These are phyloP conservation scores for Kwoniella sp. DNA, from an alignment of 768 basidiomycete species.

Conservation along the genomic window DNA sequence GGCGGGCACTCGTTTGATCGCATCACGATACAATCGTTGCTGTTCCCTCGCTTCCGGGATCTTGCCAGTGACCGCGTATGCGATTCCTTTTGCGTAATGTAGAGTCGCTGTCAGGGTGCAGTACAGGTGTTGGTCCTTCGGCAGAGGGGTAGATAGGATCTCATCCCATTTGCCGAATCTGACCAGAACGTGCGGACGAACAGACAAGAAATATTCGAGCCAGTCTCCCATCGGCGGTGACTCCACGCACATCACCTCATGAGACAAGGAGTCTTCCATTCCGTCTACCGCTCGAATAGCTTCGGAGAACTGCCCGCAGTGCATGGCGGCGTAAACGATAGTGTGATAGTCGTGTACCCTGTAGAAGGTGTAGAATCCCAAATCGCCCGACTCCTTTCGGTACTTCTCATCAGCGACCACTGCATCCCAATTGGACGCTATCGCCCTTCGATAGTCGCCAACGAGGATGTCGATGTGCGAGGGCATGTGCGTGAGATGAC, in stretches of 20 bases:
- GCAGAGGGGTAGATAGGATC: slow-evolving; percentile 23
- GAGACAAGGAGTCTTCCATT: slow-evolving; percentile 31
- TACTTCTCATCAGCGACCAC: slow-evolving; percentile 42
- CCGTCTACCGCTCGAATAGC: slow-evolving; percentile 31
- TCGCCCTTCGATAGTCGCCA: slow-evolving; percentile 49
- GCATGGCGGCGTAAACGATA: slow-evolving; percentile 48
- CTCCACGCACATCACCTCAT: slow-evolving; percentile 15
- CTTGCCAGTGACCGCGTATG: slow-evolving; percentile 31
- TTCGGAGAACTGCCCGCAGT: slow-evolving; percentile 35
- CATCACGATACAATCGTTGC: slow-evolving; percentile 14
- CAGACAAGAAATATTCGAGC: slow-evolving; percentile 27
- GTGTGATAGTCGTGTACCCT: slow-evolving; percentile 41
- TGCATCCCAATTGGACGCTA: slow-evolving; percentile 32
- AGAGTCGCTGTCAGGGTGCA: slow-evolving; percentile 29
- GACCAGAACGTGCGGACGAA: slow-evolving; percentile 40
- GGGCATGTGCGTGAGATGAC: slow-evolving; percentile 51
- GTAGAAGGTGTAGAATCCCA: slow-evolving; percentile 42
- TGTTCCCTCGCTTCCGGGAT: slow-evolving; percentile 30
- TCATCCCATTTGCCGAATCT: slow-evolving; percentile 49
- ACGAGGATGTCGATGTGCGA: slow-evolving; percentile 48
- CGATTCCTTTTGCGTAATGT: slow-evolving; percentile 41
- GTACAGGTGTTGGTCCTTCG: slow-evolving; percentile 28
- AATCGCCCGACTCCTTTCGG: slow-evolving; percentile 3
- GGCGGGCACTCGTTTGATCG: slow-evolving; percentile 26
- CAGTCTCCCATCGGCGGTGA: slow-evolving; percentile 32